Evolutionary conservation across 441 rosid genomes (phyloP), one percentile per base, ranked within the genome.

Genomic region (Pelargonium cotyledonis): DNA sequence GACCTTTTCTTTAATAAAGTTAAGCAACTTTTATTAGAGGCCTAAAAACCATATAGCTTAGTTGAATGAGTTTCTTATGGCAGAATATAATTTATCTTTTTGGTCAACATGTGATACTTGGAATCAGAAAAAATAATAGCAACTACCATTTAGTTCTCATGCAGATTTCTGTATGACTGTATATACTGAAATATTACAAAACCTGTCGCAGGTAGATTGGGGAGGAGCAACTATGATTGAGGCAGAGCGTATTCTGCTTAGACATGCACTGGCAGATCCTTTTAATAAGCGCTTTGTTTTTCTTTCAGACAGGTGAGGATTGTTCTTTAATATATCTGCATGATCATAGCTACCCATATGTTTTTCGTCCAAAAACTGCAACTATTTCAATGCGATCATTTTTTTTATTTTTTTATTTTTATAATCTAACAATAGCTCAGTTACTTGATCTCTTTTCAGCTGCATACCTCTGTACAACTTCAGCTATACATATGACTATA

Each of bases 401-500:
- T 23, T 23, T 23, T 23, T 23, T 53, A 15, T 18, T 72, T 66
- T 53, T 70, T 21, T 60, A 14, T 12, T 41, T 69, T 71, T 75
- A 41, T 73, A 72, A 49, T 77, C 79, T 88, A 75, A 82, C 85
- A 61, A 72, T 70, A 18, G 69, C 70, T 85, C 76, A 70, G 71
- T 77, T 79, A 53, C 77, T 63, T 80, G 82, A 67, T 82, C 76
- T 80, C 77, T 85, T 83, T 72, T 75, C 98, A 95, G 99, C 84
- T 92, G 98, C 85, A 88, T 95, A 84, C 99, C 98, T 63, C 84
- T 95, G 71, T 88, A 92, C 82, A 86, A 88, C 85, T 92, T 95
- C 90, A 84, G 96, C 83, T 95, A 95, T 79, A 90, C 87, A 0
- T 90, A 88, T 72, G 86, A 86, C 68, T 95, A 95, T 72, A 86